Evolutionary conservation across 176 grass and related monocot genomes (phyloP), one percentile per base, ranked within the genome.

Genomic region (Cocos nucifera): DNA sequence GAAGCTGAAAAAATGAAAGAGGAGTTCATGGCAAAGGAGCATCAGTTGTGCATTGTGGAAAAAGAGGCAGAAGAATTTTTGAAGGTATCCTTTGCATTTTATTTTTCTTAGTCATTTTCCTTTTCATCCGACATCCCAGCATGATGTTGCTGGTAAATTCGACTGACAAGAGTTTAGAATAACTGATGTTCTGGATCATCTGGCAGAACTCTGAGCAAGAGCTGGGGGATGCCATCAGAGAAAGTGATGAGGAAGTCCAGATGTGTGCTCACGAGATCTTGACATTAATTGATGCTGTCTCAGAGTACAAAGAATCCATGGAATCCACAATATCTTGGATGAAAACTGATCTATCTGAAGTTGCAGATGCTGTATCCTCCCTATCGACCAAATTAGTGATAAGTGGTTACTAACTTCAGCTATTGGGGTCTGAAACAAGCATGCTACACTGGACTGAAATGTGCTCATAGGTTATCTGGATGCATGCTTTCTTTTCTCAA

Each of bases 231-330:
- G 59, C 76, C 9, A 28, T 25, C 4, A 58, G 4, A 19, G 77
- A 66, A 32, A 57, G 17, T 2, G 76, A 85, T 18, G 60, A 85
- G 56, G 81, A 80, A 71, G 92, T 61, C 1, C 78, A 92, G 56
- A 9, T 50, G 17, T 80, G 79, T 15, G 75, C 78, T 14, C 50
- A 20, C 0, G 81, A 88, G 22, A 54, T 98, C 20, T 53, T 88
- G 62, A 27, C 80, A 48, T 61, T 92, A 53, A 67, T 92, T 10
- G 81, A 83, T 63, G 44, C 57, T n/a, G 61, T 85, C n/a, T 49
- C 70, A 4, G 78, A 81, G 26, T 64, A 85, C 61, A 92, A 85
- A 74, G 78, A 92, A 71, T 83, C 51, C 15, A 82, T 88, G 69
- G 84, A 91, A 58, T 32, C 66, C 19, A 53, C 51, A 39, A 52